Evolutionary conservation across 2,329 filamentous ascomycete genomes (phyloP), one percentile per base, ranked within the genome.

Genomic region (Arthrobotrys entomopaga): DNA sequence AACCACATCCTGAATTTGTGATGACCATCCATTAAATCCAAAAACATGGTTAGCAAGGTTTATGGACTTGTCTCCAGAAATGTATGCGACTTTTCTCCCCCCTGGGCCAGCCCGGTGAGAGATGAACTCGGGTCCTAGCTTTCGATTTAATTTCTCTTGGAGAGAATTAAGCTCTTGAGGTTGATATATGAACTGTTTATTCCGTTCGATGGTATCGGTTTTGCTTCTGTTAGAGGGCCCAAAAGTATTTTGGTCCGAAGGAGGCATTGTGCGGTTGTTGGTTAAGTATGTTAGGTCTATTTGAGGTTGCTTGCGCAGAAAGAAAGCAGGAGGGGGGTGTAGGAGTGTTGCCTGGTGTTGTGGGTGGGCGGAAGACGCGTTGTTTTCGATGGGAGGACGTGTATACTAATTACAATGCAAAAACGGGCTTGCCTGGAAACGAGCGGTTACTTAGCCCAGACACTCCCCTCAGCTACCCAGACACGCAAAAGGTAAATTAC

Each of bases 21-120:
- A 96, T 8, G 92, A 97, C 95, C 95, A 99, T 79, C 93, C 93
- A 82, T 97, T 97, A 84, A 97, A 97, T 8, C 93, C 93, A 83
- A 97, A 97, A 0, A 97, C 89, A 81, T 97, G 92, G 79, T 97
- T 97, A 63, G 93, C 93, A 60, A 97, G 89, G 69, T 91, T 91
- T 81, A 99, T 99, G 80, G 91, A 93, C 83, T 99, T 99, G 80
- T 98, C 94, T 0, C 93, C 93, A n/a, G 93, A 89, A 59, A 99
- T 86, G 82, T 99, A 99, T 81, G 96, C 92, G 16, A 99, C 91
- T 80, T 91, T 94, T 77, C 90, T 87, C 57, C 93, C 93, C 8
- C 89, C 90, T 11, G 93, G 90, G 1, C 95, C 95, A 13, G 90
- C 85, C 79, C 95, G 87, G 48, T 92, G 88, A 1, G 94, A 98